A percentile compares a stretch with the other conserved stretches of the same genome.
These are phyloP conservation scores for Xylaria sp. DNA, from an alignment of 2,329 filamentous ascomycete species.

Conservation along the genomic window DNA sequence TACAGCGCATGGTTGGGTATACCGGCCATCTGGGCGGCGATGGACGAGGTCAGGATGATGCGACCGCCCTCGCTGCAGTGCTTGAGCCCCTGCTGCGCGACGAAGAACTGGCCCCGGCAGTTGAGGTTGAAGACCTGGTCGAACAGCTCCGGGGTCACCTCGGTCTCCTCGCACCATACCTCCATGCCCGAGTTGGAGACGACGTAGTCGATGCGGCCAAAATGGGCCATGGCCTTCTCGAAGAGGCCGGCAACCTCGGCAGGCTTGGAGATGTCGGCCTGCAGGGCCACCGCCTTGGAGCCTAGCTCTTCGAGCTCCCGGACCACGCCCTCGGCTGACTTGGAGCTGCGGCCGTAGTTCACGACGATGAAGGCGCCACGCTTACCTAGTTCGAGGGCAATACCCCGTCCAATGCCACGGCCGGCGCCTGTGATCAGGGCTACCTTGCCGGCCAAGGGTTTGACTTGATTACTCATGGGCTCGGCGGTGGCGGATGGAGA, in stretches of 20 bases:
- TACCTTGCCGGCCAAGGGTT: slow-evolving; percentile 62
- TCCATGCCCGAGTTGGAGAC: slow-evolving; percentile 79
- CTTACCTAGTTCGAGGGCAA: slow-evolving; percentile 73
- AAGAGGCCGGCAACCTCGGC: slow-evolving; percentile 71
- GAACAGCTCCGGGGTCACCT: slow-evolving; percentile 76
- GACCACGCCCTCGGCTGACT: slow-evolving; percentile 68
- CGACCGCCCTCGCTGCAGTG: slow-evolving; percentile 76
- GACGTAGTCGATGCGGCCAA: slow-evolving; percentile 77
- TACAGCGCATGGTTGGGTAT: slow-evolving; percentile 78
- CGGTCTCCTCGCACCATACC: slow-evolving; percentile 75
- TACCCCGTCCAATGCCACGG: slow-evolving; percentile 74
- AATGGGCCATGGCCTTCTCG: slow-evolving; percentile 71
- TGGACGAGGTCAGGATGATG: slow-evolving; percentile 78
- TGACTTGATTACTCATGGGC: slow-evolving; percentile 46
- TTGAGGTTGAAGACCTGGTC: slow-evolving; percentile 79
- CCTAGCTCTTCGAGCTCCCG: slow-evolving; percentile 65
- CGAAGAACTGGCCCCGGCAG: slow-evolving; percentile 79
- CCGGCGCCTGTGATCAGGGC: slow-evolving; percentile 73
- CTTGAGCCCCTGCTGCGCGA: slow-evolving; percentile 79
- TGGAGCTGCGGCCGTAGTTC: slow-evolving; percentile 71
- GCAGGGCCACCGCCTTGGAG: slow-evolving; percentile 67
- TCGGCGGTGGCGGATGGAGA: slow-evolving; percentile 48
- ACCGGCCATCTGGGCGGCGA: slow-evolving; percentile 73
- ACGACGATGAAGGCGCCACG: slow-evolving; percentile 73
- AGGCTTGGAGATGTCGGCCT: slow-evolving; percentile 73